Evolutionary conservation across 495 filamentous ascomycete genomes (phyloP), one percentile per base, ranked within the genome.

Genomic region (Venustampulla echinocandica): DNA sequence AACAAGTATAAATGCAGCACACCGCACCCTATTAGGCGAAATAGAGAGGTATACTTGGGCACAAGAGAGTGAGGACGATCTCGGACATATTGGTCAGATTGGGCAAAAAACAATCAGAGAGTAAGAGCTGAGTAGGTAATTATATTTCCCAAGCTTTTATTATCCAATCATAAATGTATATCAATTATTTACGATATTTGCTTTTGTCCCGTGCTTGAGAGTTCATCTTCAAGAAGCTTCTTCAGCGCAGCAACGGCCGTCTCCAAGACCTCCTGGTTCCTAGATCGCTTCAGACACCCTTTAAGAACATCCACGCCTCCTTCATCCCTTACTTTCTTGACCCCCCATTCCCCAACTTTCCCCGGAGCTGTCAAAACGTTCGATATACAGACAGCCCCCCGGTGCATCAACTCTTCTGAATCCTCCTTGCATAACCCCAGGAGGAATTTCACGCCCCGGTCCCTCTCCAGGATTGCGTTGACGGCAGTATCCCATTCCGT

Each of bases 361-460:
- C 71, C 79, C 13, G 71, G 69, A 10, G 67, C 65, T 3, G 60
- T 56, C 3, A 77, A 53, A 57, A 86, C 65, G 53, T 85, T 87
- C 48, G 73, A 69, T 24, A 95, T 61, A 50, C 84, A 82, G 19
- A 90, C 87, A 2, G 82, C 74, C 0, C 88, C 92, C 11, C 92
- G 67, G 58, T 93, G 85, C 38, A 79, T 69, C 19, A 95, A 57
- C 38, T 82, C 84, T 47, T 86, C 82, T 45, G 75, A 75, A 13
- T 85, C 80, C 49, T 95, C 90, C 25, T 68, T 61, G 55, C 87
- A 93, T 37, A 96, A 60, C 0, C 70, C 74, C 33, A 98, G 60
- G 15, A 97, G 53, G 27, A 85, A 71, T 42, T 79, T 73, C 5
- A 86, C 69, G 0, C 87, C 86, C 10, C 81, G 67, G 19, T 88